Percentiles rank a stretch among this genome's conserved stretches.
These are phyloP conservation scores for Candolleomyces eurysporus DNA, from an alignment of 768 basidiomycete genomes.

Conservation along the genomic window DNA sequence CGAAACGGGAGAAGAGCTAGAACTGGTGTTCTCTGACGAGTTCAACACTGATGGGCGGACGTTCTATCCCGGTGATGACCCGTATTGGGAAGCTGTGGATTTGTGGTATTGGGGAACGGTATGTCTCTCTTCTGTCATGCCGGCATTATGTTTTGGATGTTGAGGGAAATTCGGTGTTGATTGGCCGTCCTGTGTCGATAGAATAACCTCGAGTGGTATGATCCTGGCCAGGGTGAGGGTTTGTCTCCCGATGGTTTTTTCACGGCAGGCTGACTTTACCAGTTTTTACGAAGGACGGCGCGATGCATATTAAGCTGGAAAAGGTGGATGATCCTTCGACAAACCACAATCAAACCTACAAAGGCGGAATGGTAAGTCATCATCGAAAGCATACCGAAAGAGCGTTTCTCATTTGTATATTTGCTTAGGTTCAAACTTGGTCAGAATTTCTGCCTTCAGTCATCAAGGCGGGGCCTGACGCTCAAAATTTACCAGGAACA, in stretches of 20 bases:
- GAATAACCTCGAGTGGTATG: conserved; percentile 72
- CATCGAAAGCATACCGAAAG: neutral
- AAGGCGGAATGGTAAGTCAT: conserved; percentile 36
- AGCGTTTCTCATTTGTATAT: too few species aligned
- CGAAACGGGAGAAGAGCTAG: conserved; percentile 38
- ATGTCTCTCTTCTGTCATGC: conserved; percentile 21
- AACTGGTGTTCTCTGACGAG: conserved; percentile 67
- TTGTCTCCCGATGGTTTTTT: neutral
- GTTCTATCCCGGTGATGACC: conserved; percentile 60
- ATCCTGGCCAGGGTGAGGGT: conserved; percentile 33
- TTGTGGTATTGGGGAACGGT: conserved; percentile 57
- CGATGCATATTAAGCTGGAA: conserved; percentile 64
- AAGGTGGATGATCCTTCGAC: conserved; percentile 35
- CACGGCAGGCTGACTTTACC: conserved; percentile 24
- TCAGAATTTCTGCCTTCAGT: conserved; percentile 7
- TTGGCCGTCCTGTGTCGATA: conserved; percentile 37
- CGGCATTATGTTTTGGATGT: too few species aligned
- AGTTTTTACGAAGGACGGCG: conserved; percentile 61
- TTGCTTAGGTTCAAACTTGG: conserved; percentile 28
- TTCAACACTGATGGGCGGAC: conserved; percentile 64
- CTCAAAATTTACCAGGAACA: conserved; percentile 24
- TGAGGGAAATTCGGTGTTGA: neutral
- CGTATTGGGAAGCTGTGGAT: conserved; percentile 48
- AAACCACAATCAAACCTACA: conserved; percentile 67
- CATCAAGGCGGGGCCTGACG: neutral